Evolutionary conservation across 495 filamentous ascomycete species (phyloP).

Genomic region (Penicillium mononematosum): DNA sequence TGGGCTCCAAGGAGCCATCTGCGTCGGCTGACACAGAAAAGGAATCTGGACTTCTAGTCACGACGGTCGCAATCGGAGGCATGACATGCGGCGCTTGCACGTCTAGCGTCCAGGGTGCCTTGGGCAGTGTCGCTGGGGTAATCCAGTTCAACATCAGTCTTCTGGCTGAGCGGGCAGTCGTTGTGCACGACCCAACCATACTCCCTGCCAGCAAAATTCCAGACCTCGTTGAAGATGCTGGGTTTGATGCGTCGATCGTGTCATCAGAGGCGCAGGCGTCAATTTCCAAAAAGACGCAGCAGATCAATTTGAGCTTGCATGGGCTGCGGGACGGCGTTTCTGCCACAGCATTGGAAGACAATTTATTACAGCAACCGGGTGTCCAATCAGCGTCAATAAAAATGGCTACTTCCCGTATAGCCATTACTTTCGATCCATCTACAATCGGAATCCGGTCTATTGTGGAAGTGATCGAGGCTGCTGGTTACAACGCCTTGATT

Average conservation of each 20-base stretch:
- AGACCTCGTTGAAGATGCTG: constrained; percentile 66
- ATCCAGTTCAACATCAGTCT: constrained; percentile 90
- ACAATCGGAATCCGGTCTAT: constrained; percentile 75
- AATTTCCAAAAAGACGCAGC: constrained; percentile 38
- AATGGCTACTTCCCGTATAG: constrained; percentile 63
- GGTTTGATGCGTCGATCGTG: constrained; percentile 82
- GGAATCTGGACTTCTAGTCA: constrained; percentile 53
- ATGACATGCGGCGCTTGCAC: constrained; percentile 99
- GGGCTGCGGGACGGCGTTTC: constrained; percentile 69
- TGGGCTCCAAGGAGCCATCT: constrained; percentile 15
- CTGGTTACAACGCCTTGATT: constrained; percentile 83
- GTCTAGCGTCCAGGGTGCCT: constrained; percentile 81
- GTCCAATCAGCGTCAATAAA: constrained; percentile 71
- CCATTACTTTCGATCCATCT: constrained; percentile 66
- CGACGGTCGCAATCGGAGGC: constrained; percentile 81
- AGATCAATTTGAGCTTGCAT: constrained; percentile 77
- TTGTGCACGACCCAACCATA: constrained; percentile 73
- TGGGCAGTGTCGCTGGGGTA: constrained; percentile 72
- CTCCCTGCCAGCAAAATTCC: constrained; percentile 69
- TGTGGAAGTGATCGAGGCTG: constrained; percentile 75
- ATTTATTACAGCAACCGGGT: constrained; percentile 63
- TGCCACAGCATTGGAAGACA: constrained; percentile 68
- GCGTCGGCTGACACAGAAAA: constrained; percentile 36
- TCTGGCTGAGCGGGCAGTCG: constrained; percentile 85
- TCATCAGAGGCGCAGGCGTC: constrained; percentile 41